Percentiles rank a stretch among this genome's conserved stretches.
Evolutionary conservation across 768 basidiomycete species (phyloP).

Genomic region (Podaxis sp.): DNA sequence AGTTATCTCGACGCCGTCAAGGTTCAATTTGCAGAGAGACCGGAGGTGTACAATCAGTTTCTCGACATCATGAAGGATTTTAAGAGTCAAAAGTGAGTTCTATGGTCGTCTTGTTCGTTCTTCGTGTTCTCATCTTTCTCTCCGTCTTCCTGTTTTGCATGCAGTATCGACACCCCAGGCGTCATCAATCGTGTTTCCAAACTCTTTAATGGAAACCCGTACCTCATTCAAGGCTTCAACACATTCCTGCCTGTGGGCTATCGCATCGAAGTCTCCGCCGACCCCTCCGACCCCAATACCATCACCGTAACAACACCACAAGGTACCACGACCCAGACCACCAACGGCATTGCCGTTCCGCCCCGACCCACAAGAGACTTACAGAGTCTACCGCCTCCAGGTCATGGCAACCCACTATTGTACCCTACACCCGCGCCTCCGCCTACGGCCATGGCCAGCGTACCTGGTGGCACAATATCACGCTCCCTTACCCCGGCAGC

Average conservation of each 20-base stretch:
- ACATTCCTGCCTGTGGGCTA: slow-evolving; percentile 95
- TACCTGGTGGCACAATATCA: slow-evolving; percentile 42
- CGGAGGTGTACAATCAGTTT: slow-evolving; percentile 93
- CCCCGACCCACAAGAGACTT: slow-evolving; percentile 30
- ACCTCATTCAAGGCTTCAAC: slow-evolving; percentile 96
- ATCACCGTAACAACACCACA: slow-evolving; percentile 83
- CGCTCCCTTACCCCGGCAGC: slow-evolving; percentile 35
- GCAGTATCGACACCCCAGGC: slow-evolving; percentile 94
- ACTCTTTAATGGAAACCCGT: slow-evolving; percentile 87
- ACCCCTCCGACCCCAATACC: slow-evolving; percentile 66
- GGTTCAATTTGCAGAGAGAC: slow-evolving; percentile 83
- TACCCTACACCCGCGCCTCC: slow-evolving; percentile 30
- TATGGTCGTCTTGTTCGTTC: slow-evolving; percentile 16
- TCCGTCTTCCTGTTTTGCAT: not conserved
- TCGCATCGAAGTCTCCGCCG: slow-evolving; percentile 82
- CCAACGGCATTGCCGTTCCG: slow-evolving; percentile 34
- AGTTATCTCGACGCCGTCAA: slow-evolving; percentile 95
- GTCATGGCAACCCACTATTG: slow-evolving; percentile 27
- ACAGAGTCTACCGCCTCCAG: slow-evolving; percentile 28
- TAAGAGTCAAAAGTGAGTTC: slow-evolving; percentile 85
- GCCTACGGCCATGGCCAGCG: slow-evolving; percentile 31
- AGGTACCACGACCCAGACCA: slow-evolving; percentile 70
- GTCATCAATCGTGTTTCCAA: slow-evolving; percentile 94
- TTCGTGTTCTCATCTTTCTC: slow-evolving; percentile 18
- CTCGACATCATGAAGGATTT: slow-evolving; percentile 99